A percentile compares a stretch with the other conserved stretches of the same genome.
These are phyloP conservation scores for Backusella macrospora DNA, from an alignment of 192 early-diverging fungal genomes.

Conservation along the genomic window DNA sequence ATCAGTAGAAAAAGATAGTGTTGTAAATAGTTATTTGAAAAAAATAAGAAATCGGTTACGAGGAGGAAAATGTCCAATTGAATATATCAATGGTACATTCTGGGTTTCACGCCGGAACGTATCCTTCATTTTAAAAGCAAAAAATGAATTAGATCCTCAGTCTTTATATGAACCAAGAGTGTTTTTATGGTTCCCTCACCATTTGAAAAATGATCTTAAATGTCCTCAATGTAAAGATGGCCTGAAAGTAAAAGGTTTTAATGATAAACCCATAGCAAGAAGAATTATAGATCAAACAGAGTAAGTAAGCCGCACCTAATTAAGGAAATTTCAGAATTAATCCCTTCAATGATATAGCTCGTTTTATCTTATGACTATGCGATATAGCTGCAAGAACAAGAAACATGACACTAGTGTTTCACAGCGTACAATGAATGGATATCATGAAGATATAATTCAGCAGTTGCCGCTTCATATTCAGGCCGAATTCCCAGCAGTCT, in stretches of 20 bases:
- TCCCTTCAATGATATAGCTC: too few species aligned
- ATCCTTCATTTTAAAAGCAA: neutral
- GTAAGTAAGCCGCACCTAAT: too few species aligned
- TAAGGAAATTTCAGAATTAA: too few species aligned
- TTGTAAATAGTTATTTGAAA: neutral
- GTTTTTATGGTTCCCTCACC: neutral
- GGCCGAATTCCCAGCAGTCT: too few species aligned
- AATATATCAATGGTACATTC: neutral
- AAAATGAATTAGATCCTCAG: neutral
- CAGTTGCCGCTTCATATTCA: neutral
- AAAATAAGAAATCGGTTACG: neutral
- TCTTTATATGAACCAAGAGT: neutral
- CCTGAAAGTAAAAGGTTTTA: neutral
- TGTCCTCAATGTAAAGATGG: neutral
- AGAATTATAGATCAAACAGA: too few species aligned
- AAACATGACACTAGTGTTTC: too few species aligned
- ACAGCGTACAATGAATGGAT: neutral
- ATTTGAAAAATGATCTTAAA: neutral
- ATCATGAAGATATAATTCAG: neutral
- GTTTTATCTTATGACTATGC: too few species aligned
- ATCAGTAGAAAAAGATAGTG: neutral
- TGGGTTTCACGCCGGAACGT: neutral
- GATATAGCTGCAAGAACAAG: too few species aligned
- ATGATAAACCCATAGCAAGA: neutral
- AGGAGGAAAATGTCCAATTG: neutral